phyloP scores from a whole-genome alignment of 495 filamentous ascomycete species.

The Patellaria atrata region DNA sequence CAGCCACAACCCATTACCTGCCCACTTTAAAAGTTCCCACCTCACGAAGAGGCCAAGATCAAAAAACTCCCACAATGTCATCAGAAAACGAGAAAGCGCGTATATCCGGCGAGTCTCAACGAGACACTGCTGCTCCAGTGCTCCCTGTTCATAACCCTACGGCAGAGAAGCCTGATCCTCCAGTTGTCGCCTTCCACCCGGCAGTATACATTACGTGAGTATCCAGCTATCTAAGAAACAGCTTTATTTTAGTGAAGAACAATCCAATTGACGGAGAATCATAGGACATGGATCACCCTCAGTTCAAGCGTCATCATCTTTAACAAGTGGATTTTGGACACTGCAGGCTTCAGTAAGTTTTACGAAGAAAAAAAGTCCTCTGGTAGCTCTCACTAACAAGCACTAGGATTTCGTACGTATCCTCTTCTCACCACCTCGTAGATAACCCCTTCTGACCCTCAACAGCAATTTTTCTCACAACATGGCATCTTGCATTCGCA shows the following conservation, averaged over 20 bases:
- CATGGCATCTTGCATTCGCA: conserved; percentile 84
- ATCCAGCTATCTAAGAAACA: too few relatives aligned
- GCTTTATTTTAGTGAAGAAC: neutral
- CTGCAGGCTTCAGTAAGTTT: conserved; percentile 67
- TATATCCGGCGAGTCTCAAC: conserved; percentile 57
- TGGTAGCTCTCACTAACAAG: conserved; percentile 13
- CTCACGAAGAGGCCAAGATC: neutral
- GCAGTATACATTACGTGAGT: conserved; percentile 81
- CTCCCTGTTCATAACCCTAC: conserved; percentile 68
- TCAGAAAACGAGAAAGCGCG: conserved; percentile 67
- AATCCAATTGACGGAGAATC: conserved; percentile 17
- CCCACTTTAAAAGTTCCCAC: neutral
- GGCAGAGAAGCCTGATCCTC: conserved; percentile 49
- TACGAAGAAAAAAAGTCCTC: neutral
- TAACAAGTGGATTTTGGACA: conserved; percentile 96
- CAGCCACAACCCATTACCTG: neutral
- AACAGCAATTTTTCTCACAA: conserved; percentile 60
- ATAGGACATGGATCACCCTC: conserved; percentile 76
- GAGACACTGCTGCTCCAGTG: conserved; percentile 40
- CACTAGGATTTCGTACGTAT: conserved; percentile 28
- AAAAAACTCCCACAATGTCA: conserved; percentile 34
- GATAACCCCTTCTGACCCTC: conserved; percentile 11
- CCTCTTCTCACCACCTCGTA: neutral
- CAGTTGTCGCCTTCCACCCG: conserved; percentile 58
- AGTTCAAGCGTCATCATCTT: conserved; percentile 92